Evolutionary conservation across 768 basidiomycete species (phyloP), one percentile per base, ranked within the genome.

Genomic region (Amanita brunnescens): DNA sequence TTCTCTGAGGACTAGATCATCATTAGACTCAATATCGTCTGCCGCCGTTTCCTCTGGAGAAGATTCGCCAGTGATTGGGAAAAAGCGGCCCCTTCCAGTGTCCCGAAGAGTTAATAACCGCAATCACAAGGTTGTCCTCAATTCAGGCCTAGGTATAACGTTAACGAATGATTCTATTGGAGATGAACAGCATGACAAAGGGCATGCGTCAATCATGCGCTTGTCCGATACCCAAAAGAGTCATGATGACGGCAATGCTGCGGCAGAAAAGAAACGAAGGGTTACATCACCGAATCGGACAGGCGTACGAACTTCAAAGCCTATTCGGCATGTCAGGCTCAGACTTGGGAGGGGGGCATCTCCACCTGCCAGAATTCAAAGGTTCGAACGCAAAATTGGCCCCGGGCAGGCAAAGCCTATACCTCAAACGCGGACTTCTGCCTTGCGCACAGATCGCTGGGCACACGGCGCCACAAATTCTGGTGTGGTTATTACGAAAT

Each of bases 21-120:
- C 72, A 3, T 72, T 73, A 10, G 76, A 72, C 43, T 78, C 76
- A 9, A 59, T 64, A 10, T 56, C 57, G 13, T 58, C 68, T 20
- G 61, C 64, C 35, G 65, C 73, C 8, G 58, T 63, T 41, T 62
- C 65, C 2, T 57, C 60, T 2, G 51, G 33, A 21, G 66, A 61
- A 29, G 65, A 69, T 3, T 67, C 66, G 3, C 68, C 73, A 44
- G 52, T 69, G 55, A 66, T 70, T 46, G 71, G 75, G 32, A 71
- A 62, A 56, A 77, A 77, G 52, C 70, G 75, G 10, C 59, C 70
- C 10, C 62, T 66, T 49, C 63, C 68, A 44, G 59, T 50, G 32
- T 56, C 59, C 37, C 57, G 52, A 41, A 54, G 52, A 29, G 45
- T 52, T 21, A 56, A 51, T 35, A 37, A 43, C 39, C 56, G 57